Base-by-base conservation (phyloP, 2,329 filamentous ascomycete genomes). In the Fusarium sp. region DNA sequence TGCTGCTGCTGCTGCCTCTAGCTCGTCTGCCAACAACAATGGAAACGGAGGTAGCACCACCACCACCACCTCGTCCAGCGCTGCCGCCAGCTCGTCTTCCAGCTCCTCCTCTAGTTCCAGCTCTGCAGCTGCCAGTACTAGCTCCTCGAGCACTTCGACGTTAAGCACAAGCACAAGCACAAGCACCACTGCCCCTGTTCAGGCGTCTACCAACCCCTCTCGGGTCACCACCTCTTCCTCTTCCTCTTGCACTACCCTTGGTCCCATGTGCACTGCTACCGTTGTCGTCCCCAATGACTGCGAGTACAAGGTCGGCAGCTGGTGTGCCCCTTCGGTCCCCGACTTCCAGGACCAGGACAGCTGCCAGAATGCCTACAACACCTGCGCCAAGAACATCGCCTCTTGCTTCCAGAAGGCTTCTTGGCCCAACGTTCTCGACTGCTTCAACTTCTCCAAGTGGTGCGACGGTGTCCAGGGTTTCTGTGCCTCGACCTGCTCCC, bases 301-400 rank as follows among this genome's bases (percentile, higher is more conserved):
- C 80, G 88, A 90, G 78, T 90, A 88, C 80, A 82, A 85, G 73
- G 87, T 86, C 72, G 89, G 88, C 57, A 85, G 84, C 70, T 90
- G 88, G 88, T 89, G 87, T 77, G 85, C 84, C 41, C 83, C 83
- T 54, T 83, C 87, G 16, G 79, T 90, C 14, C 88, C 88, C 27
- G 81, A 85, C 73, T 90, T 85, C 81, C 78, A 79, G 45, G 83
- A 88, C 76, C 72, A 82, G 66, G 70, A 77, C 48, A 79, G 80
- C 54, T 90, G 88, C 79, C 76, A 81, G 59, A 74, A 72, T 11
- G 84, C 86, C 25, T 83, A 82, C 72, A 84, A 85, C 66, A 84
- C 82, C 64, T 88, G 87, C 77, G 78, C 80, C 30, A 79, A 88
- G 65, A 87, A 89, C 79, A 77, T 87, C 20, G 81, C 84, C 54